Conservation (phyloP, 106 monocot species). For the Gastrodia elata region DNA sequence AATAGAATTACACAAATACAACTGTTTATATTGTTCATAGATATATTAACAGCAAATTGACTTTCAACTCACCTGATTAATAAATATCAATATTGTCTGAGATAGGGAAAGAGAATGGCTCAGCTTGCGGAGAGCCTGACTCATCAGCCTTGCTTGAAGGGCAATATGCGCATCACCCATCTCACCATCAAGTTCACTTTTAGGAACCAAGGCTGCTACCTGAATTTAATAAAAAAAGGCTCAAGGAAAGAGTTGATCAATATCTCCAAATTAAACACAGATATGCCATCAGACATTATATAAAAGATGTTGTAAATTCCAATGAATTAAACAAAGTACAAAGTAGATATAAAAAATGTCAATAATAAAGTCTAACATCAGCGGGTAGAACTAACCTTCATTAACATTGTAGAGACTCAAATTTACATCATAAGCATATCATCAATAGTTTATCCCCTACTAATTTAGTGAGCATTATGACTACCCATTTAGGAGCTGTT, state of each 20-base stretch:
- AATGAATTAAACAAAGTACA: too few species aligned
- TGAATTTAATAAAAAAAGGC: conserved; percentile 15
- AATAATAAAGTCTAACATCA: too few species aligned
- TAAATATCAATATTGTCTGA: conserved; percentile 85
- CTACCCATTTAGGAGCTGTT: too few species aligned
- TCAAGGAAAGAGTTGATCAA: neutral
- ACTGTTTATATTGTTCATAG: neutral
- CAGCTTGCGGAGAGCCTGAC: conserved; percentile 97
- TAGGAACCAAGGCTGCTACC: conserved; percentile 97
- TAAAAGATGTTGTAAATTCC: too few species aligned
- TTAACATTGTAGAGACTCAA: too few species aligned
- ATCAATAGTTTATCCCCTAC: too few species aligned
- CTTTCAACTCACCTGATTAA: conserved; percentile 60
- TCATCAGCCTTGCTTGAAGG: conserved; percentile 97
- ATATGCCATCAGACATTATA: neutral
- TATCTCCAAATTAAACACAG: neutral
- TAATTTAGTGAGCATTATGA: too few species aligned
- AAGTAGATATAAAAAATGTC: too few species aligned
- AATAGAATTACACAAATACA: neutral
- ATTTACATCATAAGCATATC: too few species aligned
- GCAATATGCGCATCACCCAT: conserved; percentile 99
- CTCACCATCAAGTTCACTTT: conserved; percentile 96
- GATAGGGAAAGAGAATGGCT: conserved; percentile 95
- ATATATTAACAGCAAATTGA: neutral
- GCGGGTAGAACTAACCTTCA: too few species aligned